These are phyloP conservation scores for Elymus sibiricus DNA, from an alignment of 176 grass and related monocot genomes.

Conservation along the genomic window DNA sequence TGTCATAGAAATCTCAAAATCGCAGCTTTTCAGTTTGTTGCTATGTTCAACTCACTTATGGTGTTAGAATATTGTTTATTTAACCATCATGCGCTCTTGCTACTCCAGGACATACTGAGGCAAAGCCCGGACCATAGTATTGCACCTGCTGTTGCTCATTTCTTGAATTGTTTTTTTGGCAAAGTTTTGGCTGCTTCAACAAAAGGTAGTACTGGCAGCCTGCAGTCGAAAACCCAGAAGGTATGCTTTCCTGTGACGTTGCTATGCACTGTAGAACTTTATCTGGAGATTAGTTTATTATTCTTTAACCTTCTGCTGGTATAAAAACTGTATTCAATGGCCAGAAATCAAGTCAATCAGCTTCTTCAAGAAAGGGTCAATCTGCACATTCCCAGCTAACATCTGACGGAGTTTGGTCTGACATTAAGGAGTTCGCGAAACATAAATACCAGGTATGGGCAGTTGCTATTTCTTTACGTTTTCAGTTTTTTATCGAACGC, in stretches of 20 bases:
- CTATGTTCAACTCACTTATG: background rate
- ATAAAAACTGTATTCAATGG: conserved; percentile 2
- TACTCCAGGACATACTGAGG: conserved; percentile 77
- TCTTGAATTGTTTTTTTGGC: conserved; percentile 90
- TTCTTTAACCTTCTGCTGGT: background rate
- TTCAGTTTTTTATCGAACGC: background rate
- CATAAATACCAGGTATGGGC: conserved; percentile 80
- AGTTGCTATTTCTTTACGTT: conserved; percentile 12
- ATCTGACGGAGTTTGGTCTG: conserved; percentile 68
- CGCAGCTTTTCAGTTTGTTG: background rate
- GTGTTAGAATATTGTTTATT: background rate
- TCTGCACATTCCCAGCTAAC: conserved; percentile 51
- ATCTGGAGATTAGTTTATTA: conserved; percentile 7
- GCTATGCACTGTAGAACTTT: background rate
- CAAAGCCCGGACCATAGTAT: conserved; percentile 80
- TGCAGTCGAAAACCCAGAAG: conserved; percentile 64
- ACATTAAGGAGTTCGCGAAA: conserved; percentile 74
- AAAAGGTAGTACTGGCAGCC: conserved; percentile 34
- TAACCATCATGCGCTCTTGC: conserved; percentile 27
- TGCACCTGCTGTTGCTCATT: conserved; percentile 73
- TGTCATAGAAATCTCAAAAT: background rate
- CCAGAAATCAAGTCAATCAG: conserved; percentile 40
- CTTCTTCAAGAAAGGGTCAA: conserved; percentile 47
- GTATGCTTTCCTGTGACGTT: background rate
- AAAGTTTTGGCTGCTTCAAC: conserved; percentile 47